Evolutionary conservation across 768 basidiomycete species (phyloP), one percentile per base, ranked within the genome.

Genomic region (Boletus vermiculosoides): DNA sequence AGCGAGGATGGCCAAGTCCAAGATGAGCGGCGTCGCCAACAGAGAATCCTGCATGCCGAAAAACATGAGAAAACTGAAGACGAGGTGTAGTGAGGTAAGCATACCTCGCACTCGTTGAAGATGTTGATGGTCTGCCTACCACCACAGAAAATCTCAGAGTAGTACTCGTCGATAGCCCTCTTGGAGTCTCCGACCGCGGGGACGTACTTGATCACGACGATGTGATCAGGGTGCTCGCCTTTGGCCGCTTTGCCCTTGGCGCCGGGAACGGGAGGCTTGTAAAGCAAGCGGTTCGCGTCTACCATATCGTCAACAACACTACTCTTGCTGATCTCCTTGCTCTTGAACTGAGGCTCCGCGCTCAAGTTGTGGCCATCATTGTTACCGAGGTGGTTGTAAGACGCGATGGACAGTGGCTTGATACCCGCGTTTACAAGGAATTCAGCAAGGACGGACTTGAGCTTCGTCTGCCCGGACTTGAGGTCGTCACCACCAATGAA

Each of bases 221-320:
- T 83, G 70, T 99, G 96, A 74, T 98, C 95, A 30, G 96, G 96
- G 74, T 98, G 94, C 76, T 99, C 96, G 66, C 94, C 94, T 75
- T 95, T 94, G 64, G 81, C 74, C 10, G 75, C 77, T 63, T 75
- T 86, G 44, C 80, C 83, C 60, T 80, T 82, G 28, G 78, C 72
- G 7, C 78, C 81, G 20, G 78, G 72, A 55, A 75, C 80, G 45
- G 91, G 83, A 18, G 92, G 87, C 81, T 93, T 94, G 83, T 88
- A 98, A 28, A 98, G 79, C 57, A 98, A 77, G 31, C 83, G 79
- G 77, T 98, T 98, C 42, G 92, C 88, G 55, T 84, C 83, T 53
- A 98, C 96, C 96, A 98, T 98, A 74, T 99, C 96, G 68, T 98
- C 96, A 39, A 97, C 95, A 58, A 98, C 95, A 63, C 86, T 90